Percentiles rank a stretch among this genome's conserved stretches.
Evolutionary conservation across 345 rosid species (phyloP).

Genomic region (Populus nigra): DNA sequence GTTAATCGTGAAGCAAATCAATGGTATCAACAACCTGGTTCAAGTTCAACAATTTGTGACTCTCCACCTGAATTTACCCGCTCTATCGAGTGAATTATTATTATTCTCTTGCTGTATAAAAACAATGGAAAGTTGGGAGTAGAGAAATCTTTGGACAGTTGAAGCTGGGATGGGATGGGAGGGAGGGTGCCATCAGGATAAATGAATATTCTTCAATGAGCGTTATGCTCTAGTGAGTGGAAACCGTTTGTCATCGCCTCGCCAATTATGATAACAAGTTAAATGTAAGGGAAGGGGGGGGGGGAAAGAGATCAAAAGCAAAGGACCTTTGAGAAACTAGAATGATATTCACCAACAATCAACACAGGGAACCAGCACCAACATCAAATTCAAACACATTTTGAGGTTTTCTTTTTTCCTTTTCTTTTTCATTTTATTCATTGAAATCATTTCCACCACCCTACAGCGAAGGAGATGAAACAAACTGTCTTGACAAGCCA

Average conservation of each 20-base stretch:
- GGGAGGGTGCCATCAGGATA: neutral
- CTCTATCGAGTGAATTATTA: slow-evolving; percentile 16
- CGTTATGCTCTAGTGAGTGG: too few relatives aligned
- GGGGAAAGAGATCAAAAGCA: neutral
- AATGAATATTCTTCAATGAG: too few relatives aligned
- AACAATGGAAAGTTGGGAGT: neutral
- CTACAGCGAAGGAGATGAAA: slow-evolving; percentile 76
- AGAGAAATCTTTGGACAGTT: neutral
- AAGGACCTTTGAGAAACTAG: neutral
- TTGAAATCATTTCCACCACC: slow-evolving; percentile 9
- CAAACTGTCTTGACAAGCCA: slow-evolving; percentile 82
- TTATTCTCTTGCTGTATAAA: neutral
- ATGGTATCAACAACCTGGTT: slow-evolving; percentile 79
- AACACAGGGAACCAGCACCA: slow-evolving; percentile 37
- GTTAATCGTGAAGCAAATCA: slow-evolving; percentile 66
- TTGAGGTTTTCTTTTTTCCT: slow-evolving; percentile 6
- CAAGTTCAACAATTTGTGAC: slow-evolving; percentile 28
- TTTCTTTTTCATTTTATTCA: neutral
- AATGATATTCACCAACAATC: slow-evolving; percentile 27
- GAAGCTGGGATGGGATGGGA: neutral
- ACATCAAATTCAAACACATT: slow-evolving; percentile 50
- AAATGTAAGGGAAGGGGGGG: neutral
- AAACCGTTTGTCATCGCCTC: too few relatives aligned
- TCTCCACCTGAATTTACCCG: slow-evolving; percentile 31
- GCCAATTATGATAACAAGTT: neutral